phyloP scores from a whole-genome alignment of 148 eudicot genomes.

The Rhododendron williamsianum region DNA sequence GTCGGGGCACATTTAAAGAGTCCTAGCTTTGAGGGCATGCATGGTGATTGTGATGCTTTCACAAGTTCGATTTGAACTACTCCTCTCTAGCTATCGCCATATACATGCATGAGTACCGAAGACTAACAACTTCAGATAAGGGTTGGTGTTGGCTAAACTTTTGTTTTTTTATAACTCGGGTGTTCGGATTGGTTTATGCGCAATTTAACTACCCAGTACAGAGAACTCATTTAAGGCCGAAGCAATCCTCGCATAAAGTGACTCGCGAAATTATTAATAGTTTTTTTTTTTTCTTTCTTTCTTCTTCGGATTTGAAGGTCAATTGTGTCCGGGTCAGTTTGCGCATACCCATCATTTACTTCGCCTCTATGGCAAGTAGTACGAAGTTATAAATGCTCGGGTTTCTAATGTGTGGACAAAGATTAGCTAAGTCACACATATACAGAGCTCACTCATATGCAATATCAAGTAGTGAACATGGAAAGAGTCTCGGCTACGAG shows the following conservation, averaged over 20 bases:
- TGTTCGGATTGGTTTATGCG: not conserved
- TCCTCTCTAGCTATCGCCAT: not conserved
- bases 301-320: not conserved
- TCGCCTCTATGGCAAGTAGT: not conserved
- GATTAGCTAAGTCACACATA: not conserved
- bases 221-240: not conserved
- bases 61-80: not conserved
- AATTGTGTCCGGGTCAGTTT: too few species aligned
- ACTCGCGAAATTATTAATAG: not conserved
- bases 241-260: not conserved
- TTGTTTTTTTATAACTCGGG: not conserved
- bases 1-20: not conserved
- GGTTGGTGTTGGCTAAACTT: not conserved
- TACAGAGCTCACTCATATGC: not conserved
- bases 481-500: slow-evolving; percentile 11
- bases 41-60: not conserved
- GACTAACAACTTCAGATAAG: not conserved
- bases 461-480: not conserved
- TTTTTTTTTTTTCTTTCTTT: too few species aligned
- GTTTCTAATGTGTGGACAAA: not conserved
- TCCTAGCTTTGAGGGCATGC: slow-evolving; percentile 1
- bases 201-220: too few species aligned
- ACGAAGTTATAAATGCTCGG: not conserved
- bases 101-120: not conserved
- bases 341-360: not conserved